Base-by-base conservation (phyloP, 2,329 filamentous ascomycete species). In the Blastomyces silverae region DNA sequence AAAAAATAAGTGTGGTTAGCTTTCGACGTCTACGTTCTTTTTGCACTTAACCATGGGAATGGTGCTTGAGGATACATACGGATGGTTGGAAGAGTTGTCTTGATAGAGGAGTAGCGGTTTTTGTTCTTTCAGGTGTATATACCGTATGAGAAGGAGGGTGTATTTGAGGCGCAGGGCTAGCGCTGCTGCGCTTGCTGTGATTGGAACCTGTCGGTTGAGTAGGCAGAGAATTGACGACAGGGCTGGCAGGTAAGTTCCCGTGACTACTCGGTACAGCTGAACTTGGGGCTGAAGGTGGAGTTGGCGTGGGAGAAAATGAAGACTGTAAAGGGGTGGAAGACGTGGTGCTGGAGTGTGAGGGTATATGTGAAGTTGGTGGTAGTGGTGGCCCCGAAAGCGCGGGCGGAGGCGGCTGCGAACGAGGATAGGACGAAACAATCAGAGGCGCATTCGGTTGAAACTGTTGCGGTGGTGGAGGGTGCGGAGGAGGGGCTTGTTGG, bases 381-480 rank as follows among this genome's bases (percentile, higher is more conserved):
- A 17, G 53, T 22, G 37, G 31, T 3, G 53, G n/a, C 34, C 76
- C 72, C 62, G 75, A 75, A 42, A 50, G 58, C 22, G 70, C 72
- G 8, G 76, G 76, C 34, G 73, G 71, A 72, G 78, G 75, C 44
- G 76, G 77, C 65, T 79, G 78, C 20, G 76, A 69, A 64, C 76
- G 77, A 62, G 77, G 77, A 58, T 78, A 79, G 17, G 77, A 78
- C 58, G 77, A 77, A n/a, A 79, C 76, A 63, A 78, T 76, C 71
- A 79, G 74, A 44, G 77, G 77, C 56, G 73, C 74, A 70, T 80
- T 79, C 17, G 75, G 75, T 46, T 74, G 76, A 59, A 76, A 77
- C 50, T 74, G 76, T 34, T 70, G 74, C 66, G 78, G 78, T 58
- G 76, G 76, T 63, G 74, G 77, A 64, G 74, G 73, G 64, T 77